Percentiles rank a stretch among this genome's conserved stretches.
Evolutionary conservation across 1,284 basidiomycete species (phyloP).

Genomic region (Mycena citricolor): DNA sequence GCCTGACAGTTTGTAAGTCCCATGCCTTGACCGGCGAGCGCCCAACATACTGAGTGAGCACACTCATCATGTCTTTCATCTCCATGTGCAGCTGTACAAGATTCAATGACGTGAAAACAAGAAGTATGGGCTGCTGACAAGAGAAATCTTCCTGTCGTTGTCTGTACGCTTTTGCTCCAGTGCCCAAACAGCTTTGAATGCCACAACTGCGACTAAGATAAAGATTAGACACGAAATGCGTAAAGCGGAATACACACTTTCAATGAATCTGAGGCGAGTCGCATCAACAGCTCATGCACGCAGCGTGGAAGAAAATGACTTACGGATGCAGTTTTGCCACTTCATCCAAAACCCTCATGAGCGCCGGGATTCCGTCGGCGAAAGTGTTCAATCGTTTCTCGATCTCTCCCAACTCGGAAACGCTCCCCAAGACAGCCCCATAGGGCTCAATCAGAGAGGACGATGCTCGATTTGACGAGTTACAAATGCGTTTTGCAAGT

Average conservation of each 20-base stretch:
- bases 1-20: no score
- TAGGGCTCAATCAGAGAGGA: slow-evolving; percentile 20
- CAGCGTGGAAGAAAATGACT: slow-evolving; percentile 1
- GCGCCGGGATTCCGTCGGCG: slow-evolving; percentile 27
- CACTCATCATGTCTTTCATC: slow-evolving; percentile 28
- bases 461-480: slow-evolving; percentile 27
- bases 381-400: slow-evolving; percentile 28
- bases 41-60: slow-evolving; percentile 26
- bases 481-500: slow-evolving; percentile 26
- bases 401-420: slow-evolving; percentile 22
- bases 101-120: no score
- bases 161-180: slow-evolving; percentile 27
- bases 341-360: slow-evolving; percentile 28
- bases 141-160: slow-evolving; percentile 28
- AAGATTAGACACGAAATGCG: not conserved
- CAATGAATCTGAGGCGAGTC: slow-evolving; percentile 1
- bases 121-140: no score
- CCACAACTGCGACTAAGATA: slow-evolving; percentile 26
- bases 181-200: slow-evolving; percentile 29
- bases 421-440: not conserved
- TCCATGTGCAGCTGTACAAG: slow-evolving; percentile 24
- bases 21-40: not conserved
- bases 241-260: not conserved
- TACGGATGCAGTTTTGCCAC: slow-evolving; percentile 28
- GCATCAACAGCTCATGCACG: not conserved